Conservation (phyloP, 306 rosid genomes). For the Trifolium subterraneum region DNA sequence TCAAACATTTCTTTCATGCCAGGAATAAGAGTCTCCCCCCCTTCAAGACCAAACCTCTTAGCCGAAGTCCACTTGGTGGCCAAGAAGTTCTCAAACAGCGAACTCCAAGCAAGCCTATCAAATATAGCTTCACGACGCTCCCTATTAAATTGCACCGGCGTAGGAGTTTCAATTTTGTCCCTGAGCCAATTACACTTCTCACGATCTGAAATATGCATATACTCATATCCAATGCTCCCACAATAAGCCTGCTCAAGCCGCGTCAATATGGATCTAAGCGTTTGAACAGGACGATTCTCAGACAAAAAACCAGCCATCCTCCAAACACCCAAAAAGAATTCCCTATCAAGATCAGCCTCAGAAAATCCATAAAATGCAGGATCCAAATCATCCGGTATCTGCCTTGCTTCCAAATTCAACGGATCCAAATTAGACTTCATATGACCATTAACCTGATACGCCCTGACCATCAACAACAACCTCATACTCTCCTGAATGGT, state of each 20-base stretch:
- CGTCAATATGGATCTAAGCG: conserved; percentile 88
- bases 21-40: conserved; percentile 88
- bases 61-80: conserved; percentile 96
- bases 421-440: conserved; percentile 93
- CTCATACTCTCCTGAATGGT: conserved; percentile 99
- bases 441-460: conserved; percentile 96
- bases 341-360: conserved; percentile 97
- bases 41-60: conserved; percentile 96
- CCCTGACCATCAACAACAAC: conserved; percentile 82
- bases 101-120: conserved; percentile 93
- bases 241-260: conserved; percentile 97
- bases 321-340: conserved; percentile 97
- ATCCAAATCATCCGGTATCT: conserved; percentile 77
- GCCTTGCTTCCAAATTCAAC: conserved; percentile 67
- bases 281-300: conserved; percentile 93
- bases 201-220: conserved; percentile 93
- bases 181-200: conserved; percentile 90
- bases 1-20: conserved; percentile 99
- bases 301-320: conserved; percentile 95
- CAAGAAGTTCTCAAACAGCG: conserved; percentile 89
- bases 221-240: conserved; percentile 92
- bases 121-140: conserved; percentile 89
- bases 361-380: conserved; percentile 87
- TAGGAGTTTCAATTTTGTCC: conserved; percentile 89
- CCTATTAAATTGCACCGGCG: conserved; percentile 62